Base-by-base conservation (phyloP, 129 eudicot genomes). In the Lactuca sativa region DNA sequence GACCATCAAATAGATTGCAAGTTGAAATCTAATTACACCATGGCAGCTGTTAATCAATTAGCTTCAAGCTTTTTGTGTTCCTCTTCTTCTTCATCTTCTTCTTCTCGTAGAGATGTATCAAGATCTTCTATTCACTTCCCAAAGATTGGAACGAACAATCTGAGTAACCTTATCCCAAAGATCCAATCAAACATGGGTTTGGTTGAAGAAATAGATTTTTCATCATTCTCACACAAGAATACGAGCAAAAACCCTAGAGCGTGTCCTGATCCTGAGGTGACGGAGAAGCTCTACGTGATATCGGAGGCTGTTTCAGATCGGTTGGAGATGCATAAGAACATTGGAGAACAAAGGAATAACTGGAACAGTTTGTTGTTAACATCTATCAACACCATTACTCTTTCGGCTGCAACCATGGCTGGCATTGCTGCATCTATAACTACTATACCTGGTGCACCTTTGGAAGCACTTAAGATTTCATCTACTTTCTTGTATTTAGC, bases 241-340 rank as follows among this genome's bases (percentile, higher is more conserved):
- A 61, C 25, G 7, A 33, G 4, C 16, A 31, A 21, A 49, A 37
- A 38, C 69, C 6, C 72, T 11, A 18, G 55, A 30, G 30, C 9
- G 21, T 3, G 0, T 63, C 52, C 32, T 32, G 71, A 74, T 41
- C 78, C 41, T 34, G 59, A 63, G 30, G 77, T 71, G 55, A 67
- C 67, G 31, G 77, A 68, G 52, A 88, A 82, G 79, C 76, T 84
- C 43, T 84, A 81, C 53, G 59, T 57, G 47, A 71, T 85, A 34
- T 7, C 78, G 49, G 90, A 85, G 54, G 80, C 80, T 0, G 86
- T 85, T 43, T 81, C 84, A 0, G 84, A 81, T 54, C 64, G 86
- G 0, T 83, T 84, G 8, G 89, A 81, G 78, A 84, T 81, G 86
- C 89, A 84, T 67, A 81, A 61, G 34, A 85, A 81, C 61, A 56